Percentiles rank a stretch among this genome's conserved stretches.
Evolutionary conservation across 2,329 filamentous ascomycete genomes (phyloP).

Genomic region (Fusarium ambrosium): DNA sequence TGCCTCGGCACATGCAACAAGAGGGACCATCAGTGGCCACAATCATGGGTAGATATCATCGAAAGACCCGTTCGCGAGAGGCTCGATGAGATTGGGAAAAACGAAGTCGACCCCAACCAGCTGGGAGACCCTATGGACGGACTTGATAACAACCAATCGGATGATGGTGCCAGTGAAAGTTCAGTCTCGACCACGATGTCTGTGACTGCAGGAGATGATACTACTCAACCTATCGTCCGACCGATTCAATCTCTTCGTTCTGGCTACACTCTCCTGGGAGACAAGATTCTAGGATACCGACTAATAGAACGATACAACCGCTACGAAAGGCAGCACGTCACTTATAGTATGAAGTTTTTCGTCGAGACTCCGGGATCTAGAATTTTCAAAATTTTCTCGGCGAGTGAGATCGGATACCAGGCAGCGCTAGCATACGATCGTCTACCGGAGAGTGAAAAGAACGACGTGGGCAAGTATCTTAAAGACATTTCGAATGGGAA

Average conservation of each 20-base stretch:
- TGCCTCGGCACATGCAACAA: not conserved
- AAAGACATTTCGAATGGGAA: not conserved
- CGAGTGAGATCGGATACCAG: not conserved
- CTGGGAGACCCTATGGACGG: not conserved
- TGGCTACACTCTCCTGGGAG: not conserved
- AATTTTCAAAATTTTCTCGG: not conserved
- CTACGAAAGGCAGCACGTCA: not conserved
- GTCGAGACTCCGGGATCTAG: not conserved
- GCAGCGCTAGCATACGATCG: not conserved
- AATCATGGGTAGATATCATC: constrained; percentile 1
- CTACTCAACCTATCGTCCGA: not conserved
- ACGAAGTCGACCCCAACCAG: not conserved
- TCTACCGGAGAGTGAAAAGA: not conserved
- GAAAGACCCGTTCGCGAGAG: not conserved
- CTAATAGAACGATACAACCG: not conserved
- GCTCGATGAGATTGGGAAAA: constrained; percentile 1
- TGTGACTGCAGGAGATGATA: not conserved
- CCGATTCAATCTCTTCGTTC: not conserved
- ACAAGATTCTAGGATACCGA: not conserved
- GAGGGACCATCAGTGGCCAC: not conserved
- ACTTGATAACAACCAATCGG: not conserved
- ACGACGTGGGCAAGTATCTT: not conserved
- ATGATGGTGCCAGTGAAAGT: not conserved
- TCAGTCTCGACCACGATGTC: not conserved
- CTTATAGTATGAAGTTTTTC: not conserved